Conservation (phyloP, 371 early-diverging fungal genomes). For the Mucor indicus region DNA sequence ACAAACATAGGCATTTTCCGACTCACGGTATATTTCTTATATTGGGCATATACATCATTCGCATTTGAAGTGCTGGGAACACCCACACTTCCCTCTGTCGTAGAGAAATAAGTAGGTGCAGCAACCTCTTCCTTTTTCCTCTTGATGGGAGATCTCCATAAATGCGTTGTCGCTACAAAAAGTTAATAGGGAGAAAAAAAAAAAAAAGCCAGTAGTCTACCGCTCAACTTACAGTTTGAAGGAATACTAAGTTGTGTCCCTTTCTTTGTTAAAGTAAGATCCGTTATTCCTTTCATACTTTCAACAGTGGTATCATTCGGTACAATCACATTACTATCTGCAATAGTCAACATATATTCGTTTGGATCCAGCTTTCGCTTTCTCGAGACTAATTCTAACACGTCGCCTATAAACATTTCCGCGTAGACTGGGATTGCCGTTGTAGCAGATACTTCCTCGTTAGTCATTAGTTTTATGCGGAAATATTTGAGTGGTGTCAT, state of each 20-base stretch:
- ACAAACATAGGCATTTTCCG: slow-evolving; percentile 81
- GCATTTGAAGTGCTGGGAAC: slow-evolving; percentile 20
- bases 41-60: slow-evolving; percentile 35
- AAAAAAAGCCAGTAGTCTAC: neutral
- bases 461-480: slow-evolving; percentile 58
- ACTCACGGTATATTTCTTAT: slow-evolving; percentile 67
- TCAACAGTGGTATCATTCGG: slow-evolving; percentile 76
- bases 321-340: slow-evolving; percentile 71
- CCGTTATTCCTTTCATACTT: slow-evolving; percentile 59
- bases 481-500: slow-evolving; percentile 59
- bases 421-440: slow-evolving; percentile 81
- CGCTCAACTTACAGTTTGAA: slow-evolving; percentile 52
- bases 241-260: slow-evolving; percentile 45
- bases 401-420: slow-evolving; percentile 75
- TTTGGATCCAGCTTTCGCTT: slow-evolving; percentile 82
- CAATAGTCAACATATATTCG: slow-evolving; percentile 80
- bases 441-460: slow-evolving; percentile 70
- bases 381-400: slow-evolving; percentile 80
- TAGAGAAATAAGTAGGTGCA: slow-evolving; percentile 37
- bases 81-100: slow-evolving; percentile 15
- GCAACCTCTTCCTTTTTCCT: slow-evolving; percentile 42
- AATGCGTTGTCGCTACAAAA: slow-evolving; percentile 25
- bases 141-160: slow-evolving; percentile 49
- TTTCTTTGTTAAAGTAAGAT: slow-evolving; percentile 75
- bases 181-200: neutral